phyloP scores from a whole-genome alignment of 2,329 filamentous ascomycete genomes.

The Fusarium chaquense region DNA sequence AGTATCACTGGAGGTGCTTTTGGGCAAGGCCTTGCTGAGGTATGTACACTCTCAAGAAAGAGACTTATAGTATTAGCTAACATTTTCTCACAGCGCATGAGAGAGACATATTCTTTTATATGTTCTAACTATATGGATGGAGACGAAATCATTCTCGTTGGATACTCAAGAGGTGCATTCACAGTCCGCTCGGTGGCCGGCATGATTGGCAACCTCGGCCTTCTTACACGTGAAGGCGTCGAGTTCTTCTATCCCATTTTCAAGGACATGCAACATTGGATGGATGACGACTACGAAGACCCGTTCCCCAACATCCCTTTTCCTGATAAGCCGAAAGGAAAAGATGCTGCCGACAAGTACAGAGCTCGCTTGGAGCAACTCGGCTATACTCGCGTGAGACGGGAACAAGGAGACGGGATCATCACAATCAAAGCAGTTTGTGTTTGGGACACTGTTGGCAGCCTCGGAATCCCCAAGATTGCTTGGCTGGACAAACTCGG shows the following conservation, averaged over 20 bases:
- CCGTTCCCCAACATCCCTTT: slow-evolving; percentile 62
- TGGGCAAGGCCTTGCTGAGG: slow-evolving; percentile 66
- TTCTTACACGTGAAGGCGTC: slow-evolving; percentile 65
- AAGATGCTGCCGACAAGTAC: slow-evolving; percentile 57
- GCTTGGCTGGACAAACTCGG: slow-evolving; percentile 61
- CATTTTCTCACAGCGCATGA: slow-evolving; percentile 58
- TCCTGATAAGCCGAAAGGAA: slow-evolving; percentile 61
- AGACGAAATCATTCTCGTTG: slow-evolving; percentile 68
- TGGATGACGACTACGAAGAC: slow-evolving; percentile 59
- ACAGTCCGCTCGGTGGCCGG: slow-evolving; percentile 68
- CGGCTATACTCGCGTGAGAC: slow-evolving; percentile 58
- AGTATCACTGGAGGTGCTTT: slow-evolving; percentile 66
- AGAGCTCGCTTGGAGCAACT: slow-evolving; percentile 59
- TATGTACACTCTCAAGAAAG: slow-evolving; percentile 41
- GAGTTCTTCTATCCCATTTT: slow-evolving; percentile 68
- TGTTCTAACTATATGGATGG: slow-evolving; percentile 71
- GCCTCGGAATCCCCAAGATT: slow-evolving; percentile 60
- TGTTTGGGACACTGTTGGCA: slow-evolving; percentile 62
- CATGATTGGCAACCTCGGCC: slow-evolving; percentile 63
- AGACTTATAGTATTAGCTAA: slow-evolving; percentile 8
- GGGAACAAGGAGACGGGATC: slow-evolving; percentile 55
- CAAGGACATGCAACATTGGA: slow-evolving; percentile 68
- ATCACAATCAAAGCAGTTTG: slow-evolving; percentile 61
- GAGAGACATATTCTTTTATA: slow-evolving; percentile 72
- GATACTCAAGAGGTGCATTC: slow-evolving; percentile 70